These are phyloP conservation scores for Yamadazyma triangularis DNA, from an alignment of 1,139 yeast species.

Conservation along the genomic window DNA sequence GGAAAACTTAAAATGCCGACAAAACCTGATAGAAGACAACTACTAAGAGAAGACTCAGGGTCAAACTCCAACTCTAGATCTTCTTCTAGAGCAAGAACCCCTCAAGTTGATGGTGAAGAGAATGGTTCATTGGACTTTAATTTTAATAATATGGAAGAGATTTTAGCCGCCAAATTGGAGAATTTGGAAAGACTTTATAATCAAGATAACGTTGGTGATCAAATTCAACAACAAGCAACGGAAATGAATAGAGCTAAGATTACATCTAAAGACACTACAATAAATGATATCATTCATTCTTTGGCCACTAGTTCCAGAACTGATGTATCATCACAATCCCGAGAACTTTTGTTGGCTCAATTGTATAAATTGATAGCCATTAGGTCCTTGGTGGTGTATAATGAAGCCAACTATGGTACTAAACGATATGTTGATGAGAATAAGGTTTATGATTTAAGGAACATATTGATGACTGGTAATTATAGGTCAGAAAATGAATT, in stretches of 20 bases:
- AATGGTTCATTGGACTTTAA: slow-evolving; percentile 38
- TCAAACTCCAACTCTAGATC: slow-evolving; percentile 33
- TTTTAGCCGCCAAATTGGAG: slow-evolving; percentile 34
- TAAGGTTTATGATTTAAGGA: slow-evolving; percentile 30
- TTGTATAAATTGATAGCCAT: slow-evolving; percentile 44
- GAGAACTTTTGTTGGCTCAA: slow-evolving; percentile 50
- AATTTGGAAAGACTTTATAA: slow-evolving; percentile 21
- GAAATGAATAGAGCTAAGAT: slow-evolving; percentile 33
- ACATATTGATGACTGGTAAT: slow-evolving; percentile 26
- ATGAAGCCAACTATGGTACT: slow-evolving; percentile 34
- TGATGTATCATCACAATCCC: slow-evolving; percentile 44
- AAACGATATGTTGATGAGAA: slow-evolving; percentile 33
- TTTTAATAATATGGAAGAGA: slow-evolving; percentile 37
- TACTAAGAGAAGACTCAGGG: too few relatives aligned
- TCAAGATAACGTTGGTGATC: slow-evolving; percentile 12
- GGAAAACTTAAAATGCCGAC: too few relatives aligned
- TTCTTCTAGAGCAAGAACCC: slow-evolving; percentile 39
- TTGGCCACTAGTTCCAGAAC: slow-evolving; percentile 33
- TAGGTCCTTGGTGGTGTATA: slow-evolving; percentile 35
- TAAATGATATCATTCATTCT: slow-evolving; percentile 37
- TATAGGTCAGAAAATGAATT: slow-evolving; percentile 43
- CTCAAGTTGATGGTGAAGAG: slow-evolving; percentile 41
- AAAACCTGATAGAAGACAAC: too few relatives aligned
- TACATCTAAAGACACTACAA: slow-evolving; percentile 33
- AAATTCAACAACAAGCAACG: slow-evolving; percentile 27